Base-by-base conservation (phyloP, 306 rosid species). In the Cucurbita ficifolia region DNA sequence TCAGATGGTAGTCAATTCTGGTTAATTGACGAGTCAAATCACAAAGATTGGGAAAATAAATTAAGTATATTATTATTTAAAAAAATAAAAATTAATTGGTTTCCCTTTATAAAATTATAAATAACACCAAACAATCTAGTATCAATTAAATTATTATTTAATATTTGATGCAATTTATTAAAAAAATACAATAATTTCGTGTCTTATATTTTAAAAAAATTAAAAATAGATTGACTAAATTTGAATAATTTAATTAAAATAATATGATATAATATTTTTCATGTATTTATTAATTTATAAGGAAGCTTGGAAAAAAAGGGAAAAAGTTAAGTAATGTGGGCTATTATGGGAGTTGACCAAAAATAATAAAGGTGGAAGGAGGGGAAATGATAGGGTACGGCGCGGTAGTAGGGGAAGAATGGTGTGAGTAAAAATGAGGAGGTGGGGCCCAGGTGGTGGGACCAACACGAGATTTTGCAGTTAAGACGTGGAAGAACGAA, bases 21-120 rank as follows among this genome's bases (percentile, higher is more conserved):
- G 76, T 73, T 73, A 53, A 52, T 73, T 55, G 64, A 36, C 21
- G 19, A 54, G 76, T 54, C 65, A 53, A 54, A 67, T 67, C 39
- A 67, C 54, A 45, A 45, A 67, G 38, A 67, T 67, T 67, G 48
- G 48, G 14, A 0, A 50, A 50, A 50, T 49, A 49, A 29, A 56
- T 12, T 45, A 10, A 45, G 12, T 4, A 3, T 11, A 48, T 48
- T 48, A 13, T 11, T 48, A 10, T 4, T 48, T 4, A 12, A 48
- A 46, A 46, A 43, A 43, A 46, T 10, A 46, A 7, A 8, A 43
- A 43, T 8, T 3, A 45, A 49, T 49, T 49, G 18, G 53, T 49
- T 49, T 49, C 53, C 16, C 5, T 46, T 3, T 46, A 46, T 46
- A 46, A 46, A 46, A 4, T 46, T 46, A 46, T 12, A 46, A 46